These are phyloP conservation scores for Hypoxylon intermedium DNA, from an alignment of 495 filamentous ascomycete species.

Conservation along the genomic window DNA sequence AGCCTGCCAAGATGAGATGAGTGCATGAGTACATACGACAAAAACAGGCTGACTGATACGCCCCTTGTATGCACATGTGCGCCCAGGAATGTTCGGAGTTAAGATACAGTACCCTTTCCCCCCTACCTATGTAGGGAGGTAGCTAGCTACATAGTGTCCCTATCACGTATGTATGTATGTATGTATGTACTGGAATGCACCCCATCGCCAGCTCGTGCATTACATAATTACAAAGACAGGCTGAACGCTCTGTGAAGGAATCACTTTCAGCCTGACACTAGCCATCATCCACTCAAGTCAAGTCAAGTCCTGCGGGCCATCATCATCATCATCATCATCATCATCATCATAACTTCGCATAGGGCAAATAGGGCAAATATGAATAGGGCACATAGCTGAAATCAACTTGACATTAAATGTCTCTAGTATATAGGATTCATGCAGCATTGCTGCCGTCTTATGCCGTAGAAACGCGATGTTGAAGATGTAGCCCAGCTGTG, in stretches of 20 bases:
- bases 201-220: not conserved
- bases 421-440: too few relatives aligned
- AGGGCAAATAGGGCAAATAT: not conserved
- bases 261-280: not conserved
- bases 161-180: not conserved
- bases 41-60: not conserved
- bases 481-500: not conserved
- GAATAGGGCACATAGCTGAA: not conserved
- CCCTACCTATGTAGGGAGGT: too few relatives aligned
- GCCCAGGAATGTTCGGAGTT: not conserved
- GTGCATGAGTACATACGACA: constrained; percentile 6
- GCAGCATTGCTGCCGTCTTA: constrained; percentile 9
- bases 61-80: not conserved
- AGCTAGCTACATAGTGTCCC: too few relatives aligned
- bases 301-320: too few relatives aligned
- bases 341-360: not conserved
- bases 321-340: too few relatives aligned
- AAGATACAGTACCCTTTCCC: not conserved
- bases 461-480: constrained; percentile 4
- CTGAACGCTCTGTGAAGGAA: not conserved
- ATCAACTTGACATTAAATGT: too few relatives aligned
- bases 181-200: not conserved
- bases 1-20: constrained; percentile 3
- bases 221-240: constrained; percentile 2
- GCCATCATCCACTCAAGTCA: constrained; percentile 1